Evolutionary conservation across 1,139 yeast species (phyloP).

Genomic region (Magnusiomyces tetraspermus): DNA sequence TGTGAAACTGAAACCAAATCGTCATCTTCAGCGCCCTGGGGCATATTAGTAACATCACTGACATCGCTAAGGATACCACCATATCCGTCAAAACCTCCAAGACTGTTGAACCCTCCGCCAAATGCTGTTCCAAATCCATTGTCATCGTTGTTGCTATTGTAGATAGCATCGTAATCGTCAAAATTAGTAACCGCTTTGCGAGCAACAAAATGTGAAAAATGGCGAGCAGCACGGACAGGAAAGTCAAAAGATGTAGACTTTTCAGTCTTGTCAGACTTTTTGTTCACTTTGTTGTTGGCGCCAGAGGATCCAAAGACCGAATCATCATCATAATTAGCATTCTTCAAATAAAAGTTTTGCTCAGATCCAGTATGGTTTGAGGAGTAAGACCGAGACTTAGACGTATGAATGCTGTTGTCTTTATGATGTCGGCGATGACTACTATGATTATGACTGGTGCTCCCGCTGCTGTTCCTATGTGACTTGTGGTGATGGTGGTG

Average conservation of each 20-base stretch:
- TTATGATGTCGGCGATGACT: too few relatives aligned
- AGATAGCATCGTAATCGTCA: neutral
- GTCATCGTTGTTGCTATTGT: neutral
- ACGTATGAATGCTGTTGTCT: too few relatives aligned
- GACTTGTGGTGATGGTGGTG: neutral
- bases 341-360: too few relatives aligned
- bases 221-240: slow-evolving; percentile 1
- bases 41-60: neutral
- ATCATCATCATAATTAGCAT: too few relatives aligned
- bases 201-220: slow-evolving; percentile 1
- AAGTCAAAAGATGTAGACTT: neutral
- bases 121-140: neutral
- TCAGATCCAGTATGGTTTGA: too few relatives aligned
- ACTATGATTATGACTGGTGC: neutral
- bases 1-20: neutral
- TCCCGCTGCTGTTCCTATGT: neutral
- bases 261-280: neutral
- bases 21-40: neutral
- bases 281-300: too few relatives aligned
- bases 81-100: neutral
- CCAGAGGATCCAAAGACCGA: neutral
- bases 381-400: too few relatives aligned
- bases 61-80: neutral
- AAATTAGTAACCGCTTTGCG: neutral
- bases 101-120: too few relatives aligned